Evolutionary conservation across 1,284 basidiomycete genomes (phyloP).

Genomic region (Abortiporus biennis): DNA sequence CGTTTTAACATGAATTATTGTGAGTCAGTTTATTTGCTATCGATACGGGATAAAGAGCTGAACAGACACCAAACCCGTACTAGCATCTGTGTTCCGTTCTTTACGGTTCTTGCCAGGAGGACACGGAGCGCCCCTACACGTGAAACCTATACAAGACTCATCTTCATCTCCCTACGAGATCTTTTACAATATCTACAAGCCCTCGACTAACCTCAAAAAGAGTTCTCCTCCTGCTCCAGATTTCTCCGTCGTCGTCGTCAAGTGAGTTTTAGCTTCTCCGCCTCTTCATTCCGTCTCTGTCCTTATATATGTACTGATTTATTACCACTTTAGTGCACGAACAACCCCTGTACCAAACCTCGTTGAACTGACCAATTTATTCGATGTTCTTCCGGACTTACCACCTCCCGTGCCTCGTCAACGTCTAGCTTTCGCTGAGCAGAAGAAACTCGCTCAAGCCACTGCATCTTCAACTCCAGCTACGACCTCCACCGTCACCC

Average conservation of each 20-base stretch:
- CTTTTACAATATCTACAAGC: conserved; percentile 94
- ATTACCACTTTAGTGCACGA: conserved; percentile 55
- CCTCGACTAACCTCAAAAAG: conserved; percentile 79
- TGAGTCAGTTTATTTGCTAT: conserved; percentile 23
- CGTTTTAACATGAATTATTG: conserved; percentile 42
- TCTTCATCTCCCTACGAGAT: conserved; percentile 64
- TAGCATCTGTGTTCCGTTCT: conserved; percentile 65
- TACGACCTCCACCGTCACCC: conserved; percentile 5
- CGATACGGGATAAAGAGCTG: too few relatives aligned
- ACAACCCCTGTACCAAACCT: conserved; percentile 71
- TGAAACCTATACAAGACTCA: conserved; percentile 9
- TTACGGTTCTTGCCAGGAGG: conserved; percentile 77
- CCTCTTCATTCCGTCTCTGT: conserved; percentile 1
- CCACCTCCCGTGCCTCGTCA: conserved; percentile 24
- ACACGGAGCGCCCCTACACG: conserved; percentile 34
- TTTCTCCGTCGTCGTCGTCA: conserved; percentile 81
- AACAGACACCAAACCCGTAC: too few relatives aligned
- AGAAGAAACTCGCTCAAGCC: conserved; percentile 13
- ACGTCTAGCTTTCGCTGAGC: conserved; percentile 19
- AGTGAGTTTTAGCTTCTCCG: conserved; percentile 68
- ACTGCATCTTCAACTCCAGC: conserved; percentile 2
- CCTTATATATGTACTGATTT: neutral
- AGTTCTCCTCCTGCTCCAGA: conserved; percentile 78
- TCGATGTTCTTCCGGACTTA: conserved; percentile 60
- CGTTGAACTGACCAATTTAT: conserved; percentile 60